A percentile compares a stretch with the other conserved stretches of the same genome.
These are phyloP conservation scores for Diaporthe capsici DNA, from an alignment of 2,329 filamentous ascomycete species.

Conservation along the genomic window DNA sequence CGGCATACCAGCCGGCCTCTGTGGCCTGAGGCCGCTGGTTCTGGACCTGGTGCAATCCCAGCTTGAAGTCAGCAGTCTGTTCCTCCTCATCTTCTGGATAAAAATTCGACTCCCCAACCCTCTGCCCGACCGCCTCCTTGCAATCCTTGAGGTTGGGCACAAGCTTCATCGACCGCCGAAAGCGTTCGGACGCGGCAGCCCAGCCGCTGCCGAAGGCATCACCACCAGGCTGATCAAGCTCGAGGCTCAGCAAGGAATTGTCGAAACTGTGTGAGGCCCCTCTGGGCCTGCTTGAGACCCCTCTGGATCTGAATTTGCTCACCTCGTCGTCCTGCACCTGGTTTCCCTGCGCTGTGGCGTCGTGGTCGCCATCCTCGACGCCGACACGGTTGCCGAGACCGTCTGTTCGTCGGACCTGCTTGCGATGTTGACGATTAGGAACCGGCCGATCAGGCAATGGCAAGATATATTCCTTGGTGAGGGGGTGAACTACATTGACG, in stretches of 20 bases:
- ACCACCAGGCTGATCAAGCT: background rate
- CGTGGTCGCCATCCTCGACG: background rate
- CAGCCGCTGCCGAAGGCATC: slow-evolving; percentile 36
- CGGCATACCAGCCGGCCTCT: background rate
- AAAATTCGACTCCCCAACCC: slow-evolving; percentile 15
- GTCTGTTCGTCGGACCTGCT: background rate
- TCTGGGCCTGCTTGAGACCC: background rate
- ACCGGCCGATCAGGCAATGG: slow-evolving; percentile 20
- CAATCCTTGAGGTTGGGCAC: slow-evolving; percentile 36
- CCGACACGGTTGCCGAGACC: background rate
- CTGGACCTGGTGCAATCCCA: background rate
- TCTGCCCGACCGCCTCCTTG: slow-evolving; percentile 33
- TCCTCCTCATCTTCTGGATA: slow-evolving; percentile 26
- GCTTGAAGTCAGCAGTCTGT: slow-evolving; percentile 25
- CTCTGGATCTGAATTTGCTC: background rate
- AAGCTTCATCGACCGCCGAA: slow-evolving; percentile 33
- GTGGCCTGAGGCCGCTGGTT: background rate
- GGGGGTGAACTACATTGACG: slow-evolving; percentile 37
- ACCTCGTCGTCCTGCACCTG: slow-evolving; percentile 25
- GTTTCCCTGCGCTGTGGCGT: background rate
- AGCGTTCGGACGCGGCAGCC: slow-evolving; percentile 33
- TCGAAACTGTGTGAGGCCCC: background rate
- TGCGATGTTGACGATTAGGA: background rate
- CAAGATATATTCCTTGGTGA: slow-evolving; percentile 39
- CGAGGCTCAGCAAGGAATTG: background rate